A percentile compares a stretch with the other conserved stretches of the same genome.
Evolutionary conservation across 2,329 filamentous ascomycete species (phyloP).

Genomic region (Escovopsis weberi): DNA sequence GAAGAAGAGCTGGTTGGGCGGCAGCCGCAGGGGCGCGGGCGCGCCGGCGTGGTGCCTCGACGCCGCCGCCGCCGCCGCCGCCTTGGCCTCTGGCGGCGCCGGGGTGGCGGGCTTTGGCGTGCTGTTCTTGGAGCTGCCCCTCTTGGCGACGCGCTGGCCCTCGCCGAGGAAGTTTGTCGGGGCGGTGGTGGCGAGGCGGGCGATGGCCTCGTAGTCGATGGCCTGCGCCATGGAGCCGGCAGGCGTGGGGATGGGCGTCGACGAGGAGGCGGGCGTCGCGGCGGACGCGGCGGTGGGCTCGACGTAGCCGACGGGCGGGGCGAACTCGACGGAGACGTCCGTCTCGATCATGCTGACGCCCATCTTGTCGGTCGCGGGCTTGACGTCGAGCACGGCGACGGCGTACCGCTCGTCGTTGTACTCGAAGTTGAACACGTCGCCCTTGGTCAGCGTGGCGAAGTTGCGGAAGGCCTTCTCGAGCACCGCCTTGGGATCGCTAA

Average conservation of each 20-base stretch:
- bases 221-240: constrained; percentile 82
- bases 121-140: constrained; percentile 46
- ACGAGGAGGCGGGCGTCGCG: constrained; percentile 59
- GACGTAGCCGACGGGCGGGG: constrained; percentile 83
- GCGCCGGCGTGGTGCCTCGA: constrained; percentile 47
- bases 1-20: constrained; percentile 88
- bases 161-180: constrained; percentile 66
- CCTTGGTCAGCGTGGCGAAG: constrained; percentile 85
- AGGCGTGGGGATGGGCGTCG: constrained; percentile 52
- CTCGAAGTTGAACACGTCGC: constrained; percentile 87
- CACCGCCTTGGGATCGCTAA: constrained; percentile 92
- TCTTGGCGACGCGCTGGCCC: constrained; percentile 80
- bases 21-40: constrained; percentile 70
- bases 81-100: constrained; percentile 24
- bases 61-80: constrained; percentile 3
- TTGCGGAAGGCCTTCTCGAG: constrained; percentile 93
- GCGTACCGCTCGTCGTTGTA: constrained; percentile 94
- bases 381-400: constrained; percentile 85
- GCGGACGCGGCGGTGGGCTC: constrained; percentile 63
- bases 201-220: constrained; percentile 92
- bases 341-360: constrained; percentile 93
- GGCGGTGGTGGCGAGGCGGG: constrained; percentile 56
- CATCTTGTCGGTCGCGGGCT: constrained; percentile 69
- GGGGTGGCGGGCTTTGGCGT: constrained; percentile 59
- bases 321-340: constrained; percentile 92